Evolutionary conservation across 768 basidiomycete genomes (phyloP).

Genomic region (Hericium coralloides): DNA sequence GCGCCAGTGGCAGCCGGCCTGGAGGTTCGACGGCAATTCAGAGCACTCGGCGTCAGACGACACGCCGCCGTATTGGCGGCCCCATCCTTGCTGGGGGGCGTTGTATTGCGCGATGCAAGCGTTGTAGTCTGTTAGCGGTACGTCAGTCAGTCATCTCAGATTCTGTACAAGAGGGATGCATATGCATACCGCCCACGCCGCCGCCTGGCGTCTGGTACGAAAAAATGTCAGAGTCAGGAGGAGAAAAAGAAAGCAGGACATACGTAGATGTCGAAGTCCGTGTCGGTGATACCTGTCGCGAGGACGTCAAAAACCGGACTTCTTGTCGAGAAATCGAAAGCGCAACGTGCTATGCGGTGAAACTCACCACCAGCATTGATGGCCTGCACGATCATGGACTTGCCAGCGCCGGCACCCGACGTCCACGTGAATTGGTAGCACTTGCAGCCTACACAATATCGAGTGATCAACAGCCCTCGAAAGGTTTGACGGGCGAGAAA

Average conservation of each 20-base stretch:
- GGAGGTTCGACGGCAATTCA: constrained; percentile 15
- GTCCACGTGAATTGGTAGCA: constrained; percentile 21
- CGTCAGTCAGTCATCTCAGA: background rate
- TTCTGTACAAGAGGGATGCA: background rate
- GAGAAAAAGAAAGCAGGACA: background rate
- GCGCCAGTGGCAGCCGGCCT: constrained; percentile 20
- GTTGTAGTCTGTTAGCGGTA: background rate
- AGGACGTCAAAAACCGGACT: background rate
- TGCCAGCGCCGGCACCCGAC: constrained; percentile 15
- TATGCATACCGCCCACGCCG: background rate
- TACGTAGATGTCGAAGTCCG: background rate
- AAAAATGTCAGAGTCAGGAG: background rate
- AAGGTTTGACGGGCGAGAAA: background rate
- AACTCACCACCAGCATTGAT: constrained; percentile 17
- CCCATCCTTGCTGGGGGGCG: constrained; percentile 8
- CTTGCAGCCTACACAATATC: constrained; percentile 11
- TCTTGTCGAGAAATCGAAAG: background rate
- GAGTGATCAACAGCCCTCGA: background rate
- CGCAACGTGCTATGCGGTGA: no score
- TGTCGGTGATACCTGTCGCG: background rate
- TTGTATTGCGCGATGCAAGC: constrained; percentile 13
- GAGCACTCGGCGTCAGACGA: constrained; percentile 16
- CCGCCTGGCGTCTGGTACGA: background rate
- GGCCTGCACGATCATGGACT: constrained; percentile 19
- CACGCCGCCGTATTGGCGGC: constrained; percentile 13